Evolutionary conservation across 2,329 filamentous ascomycete species (phyloP).

Genomic region (Paracorniculantispora psalliotae): DNA sequence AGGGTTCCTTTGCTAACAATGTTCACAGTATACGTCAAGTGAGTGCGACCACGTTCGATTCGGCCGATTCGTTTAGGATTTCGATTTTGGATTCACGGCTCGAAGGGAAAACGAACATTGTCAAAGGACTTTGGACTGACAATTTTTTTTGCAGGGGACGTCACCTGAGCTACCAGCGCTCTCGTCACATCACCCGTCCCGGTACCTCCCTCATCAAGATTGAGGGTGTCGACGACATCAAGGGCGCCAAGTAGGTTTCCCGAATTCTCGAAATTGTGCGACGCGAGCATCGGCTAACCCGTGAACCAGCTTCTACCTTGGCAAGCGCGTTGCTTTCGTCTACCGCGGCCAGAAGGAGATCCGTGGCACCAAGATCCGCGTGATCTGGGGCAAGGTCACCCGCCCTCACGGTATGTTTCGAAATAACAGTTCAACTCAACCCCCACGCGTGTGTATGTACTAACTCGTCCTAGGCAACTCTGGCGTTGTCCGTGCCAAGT

Average conservation of each 20-base stretch:
- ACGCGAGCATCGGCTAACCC: constrained; percentile 20
- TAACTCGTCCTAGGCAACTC: constrained; percentile 69
- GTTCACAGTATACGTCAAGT: constrained; percentile 80
- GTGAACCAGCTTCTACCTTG: constrained; percentile 75
- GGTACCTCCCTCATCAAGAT: constrained; percentile 96
- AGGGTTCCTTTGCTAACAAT: constrained; percentile 34
- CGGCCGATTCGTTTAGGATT: constrained; percentile 21
- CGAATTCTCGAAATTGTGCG: background rate
- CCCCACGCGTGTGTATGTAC: background rate
- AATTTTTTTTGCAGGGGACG: constrained; percentile 64
- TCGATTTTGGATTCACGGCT: background rate
- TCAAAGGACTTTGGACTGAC: constrained; percentile 14
- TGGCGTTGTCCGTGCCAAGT: constrained; percentile 95
- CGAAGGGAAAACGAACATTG: background rate
- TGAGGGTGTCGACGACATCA: constrained; percentile 89
- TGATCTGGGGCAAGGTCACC: constrained; percentile 99
- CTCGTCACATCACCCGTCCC: constrained; percentile 86
- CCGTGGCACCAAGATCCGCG: constrained; percentile 95
- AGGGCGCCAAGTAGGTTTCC: constrained; percentile 72
- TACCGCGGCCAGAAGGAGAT: constrained; percentile 94
- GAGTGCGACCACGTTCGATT: constrained; percentile 43
- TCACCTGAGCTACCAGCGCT: constrained; percentile 96
- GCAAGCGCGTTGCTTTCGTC: constrained; percentile 98
- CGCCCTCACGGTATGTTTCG: constrained; percentile 73
- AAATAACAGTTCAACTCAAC: background rate